These are phyloP conservation scores for Botrytis paeoniae DNA, from an alignment of 2,329 filamentous ascomycete genomes.

Conservation along the genomic window DNA sequence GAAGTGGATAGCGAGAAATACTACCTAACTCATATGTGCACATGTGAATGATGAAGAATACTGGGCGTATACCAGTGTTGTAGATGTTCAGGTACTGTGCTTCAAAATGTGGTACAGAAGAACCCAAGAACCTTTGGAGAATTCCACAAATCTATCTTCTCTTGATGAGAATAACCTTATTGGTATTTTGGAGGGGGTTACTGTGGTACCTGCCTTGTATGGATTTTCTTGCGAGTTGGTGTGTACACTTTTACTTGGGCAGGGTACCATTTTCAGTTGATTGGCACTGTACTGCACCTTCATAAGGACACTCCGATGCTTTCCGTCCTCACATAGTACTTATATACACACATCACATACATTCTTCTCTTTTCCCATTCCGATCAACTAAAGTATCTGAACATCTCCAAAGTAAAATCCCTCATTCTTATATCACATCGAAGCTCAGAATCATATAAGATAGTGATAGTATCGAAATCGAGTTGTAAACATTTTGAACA, in stretches of 20 bases:
- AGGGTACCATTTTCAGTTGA: neutral
- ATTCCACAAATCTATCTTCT: neutral
- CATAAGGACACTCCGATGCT: neutral
- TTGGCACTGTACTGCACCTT: neutral
- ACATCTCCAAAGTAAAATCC: neutral
- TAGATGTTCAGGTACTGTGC: neutral
- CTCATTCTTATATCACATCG: neutral
- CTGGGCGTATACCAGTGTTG: neutral
- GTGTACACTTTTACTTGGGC: neutral
- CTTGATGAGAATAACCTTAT: neutral
- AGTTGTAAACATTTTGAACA: neutral
- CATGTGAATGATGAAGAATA: neutral
- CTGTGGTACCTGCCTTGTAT: neutral
- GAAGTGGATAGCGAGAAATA: neutral
- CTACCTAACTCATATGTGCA: neutral
- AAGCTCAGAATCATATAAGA: neutral
- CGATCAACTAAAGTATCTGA: neutral
- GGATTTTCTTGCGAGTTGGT: neutral
- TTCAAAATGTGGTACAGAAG: neutral
- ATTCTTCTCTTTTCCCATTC: neutral
- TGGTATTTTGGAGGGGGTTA: neutral
- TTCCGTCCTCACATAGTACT: neutral
- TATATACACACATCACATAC: neutral
- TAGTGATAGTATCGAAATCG: neutral
- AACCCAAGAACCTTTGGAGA: constrained; percentile 1